Base-by-base conservation (phyloP, 2,329 filamentous ascomycete species). In the Sclerotinia glacialis region DNA sequence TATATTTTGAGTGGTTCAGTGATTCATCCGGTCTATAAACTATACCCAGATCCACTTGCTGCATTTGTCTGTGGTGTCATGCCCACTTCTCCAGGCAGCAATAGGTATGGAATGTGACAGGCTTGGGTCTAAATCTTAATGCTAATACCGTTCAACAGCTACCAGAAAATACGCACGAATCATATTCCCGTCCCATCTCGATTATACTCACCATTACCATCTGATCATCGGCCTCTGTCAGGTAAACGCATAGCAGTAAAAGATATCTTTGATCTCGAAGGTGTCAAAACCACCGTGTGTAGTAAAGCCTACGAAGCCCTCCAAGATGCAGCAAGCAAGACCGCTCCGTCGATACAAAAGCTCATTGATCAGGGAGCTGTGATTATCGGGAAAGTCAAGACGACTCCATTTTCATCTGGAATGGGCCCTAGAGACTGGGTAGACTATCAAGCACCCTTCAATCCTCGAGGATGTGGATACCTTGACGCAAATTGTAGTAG, bases 161-260 rank as follows among this genome's bases (percentile, higher is more conserved):
- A 55, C 16, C 40, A 47, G 8, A 46, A 14, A 53, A 28, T 18
- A 37, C 40, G 31, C 5, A 47, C 26, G 12, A 18, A 21, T 31
- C 23, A 31, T 18, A 26, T 67, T 16, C 58, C 59, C 18, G 28
- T 67, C 8, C 65, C 65, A n/a, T 64, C 59, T n/a, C 34, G 65
- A 21, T 11, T 54, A 1, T 63, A 55, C 26, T 49, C 58, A 6
- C 34, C 16, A 7, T 21, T 28, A 0, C 21, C 49, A 3, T 49
- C 31, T 11, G 1, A 26, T 11, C 11, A 18, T 3, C 18, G 1
- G 0, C 86, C 86, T 0, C 78, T 89, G 0, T 83, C 84, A 2
- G 86, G 87, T 9, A 81, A 86, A 12, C 81, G 86, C 7, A 76
- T 89, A 1, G 86, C 82, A 0, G 80, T 89, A 61, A 89, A 89